Base-by-base conservation (phyloP, 495 filamentous ascomycete species). In the Penicillium riverlandense region DNA sequence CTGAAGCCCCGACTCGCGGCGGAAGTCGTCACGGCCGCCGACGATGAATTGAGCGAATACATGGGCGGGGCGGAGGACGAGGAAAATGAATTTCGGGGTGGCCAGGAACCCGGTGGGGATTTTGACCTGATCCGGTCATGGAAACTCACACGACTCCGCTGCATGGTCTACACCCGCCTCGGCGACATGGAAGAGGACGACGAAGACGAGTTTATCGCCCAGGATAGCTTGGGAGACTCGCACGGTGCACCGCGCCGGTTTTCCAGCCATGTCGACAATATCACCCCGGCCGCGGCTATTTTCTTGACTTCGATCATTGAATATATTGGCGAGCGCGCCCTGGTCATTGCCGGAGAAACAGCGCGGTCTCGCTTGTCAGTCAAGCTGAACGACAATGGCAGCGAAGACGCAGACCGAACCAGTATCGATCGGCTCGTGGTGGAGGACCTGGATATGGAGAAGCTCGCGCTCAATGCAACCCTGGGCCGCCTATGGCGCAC, bases 101-200 rank as follows among this genome's bases (percentile, higher is more conserved):
- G 65, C 3, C 66, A 74, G 6, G 70, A 74, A 15, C 69, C 71
- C 0, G 64, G 61, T 39, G 70, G 70, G 1, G 80, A 83, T 44
- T 96, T 90, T 78, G 88, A 97, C 58, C 68, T 95, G 11, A 82
- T 95, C 55, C 69, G 83, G 37, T 81, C 89, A 11, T 99, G 90
- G 90, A 95, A 89, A 63, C 76, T 90, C 40, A 90, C 88, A 1
- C 83, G 94, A 39, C 66, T 99, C 43, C 80, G 92, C 42, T 92
- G 90, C 57, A 97, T 99, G 94, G 91, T 97, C 12, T 97, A 97
- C 60, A 97, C 88, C 7, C 89, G 90, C 9, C 69, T 99, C 11
- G 94, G 94, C 16, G 92, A 99, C 54, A 80, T 99, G 77, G 94
- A 99, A 62, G 90, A 96, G 66, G 88, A 96, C 53, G 94, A 97